Evolutionary conservation across 2,329 filamentous ascomycete species (phyloP).

Genomic region (Geosmithia putterillii): DNA sequence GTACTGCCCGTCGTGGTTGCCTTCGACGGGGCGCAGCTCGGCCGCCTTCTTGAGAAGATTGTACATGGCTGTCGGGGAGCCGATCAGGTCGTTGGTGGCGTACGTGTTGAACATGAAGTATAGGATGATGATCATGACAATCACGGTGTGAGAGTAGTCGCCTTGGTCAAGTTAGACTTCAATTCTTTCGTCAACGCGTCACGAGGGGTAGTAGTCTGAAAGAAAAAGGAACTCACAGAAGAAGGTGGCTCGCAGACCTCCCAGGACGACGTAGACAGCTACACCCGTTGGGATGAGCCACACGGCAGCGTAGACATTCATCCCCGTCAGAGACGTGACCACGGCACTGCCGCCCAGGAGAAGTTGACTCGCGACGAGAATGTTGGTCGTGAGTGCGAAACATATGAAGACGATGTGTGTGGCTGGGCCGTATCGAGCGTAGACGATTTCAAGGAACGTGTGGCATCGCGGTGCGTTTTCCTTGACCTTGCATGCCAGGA

Average conservation of each 20-base stretch:
- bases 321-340: conserved; percentile 29
- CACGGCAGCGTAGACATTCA: conserved; percentile 62
- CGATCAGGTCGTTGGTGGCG: conserved; percentile 54
- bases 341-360: conserved; percentile 66
- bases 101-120: conserved; percentile 75
- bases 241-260: conserved; percentile 79
- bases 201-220: not conserved
- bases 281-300: conserved; percentile 75
- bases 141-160: conserved; percentile 75
- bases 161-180: conserved; percentile 27
- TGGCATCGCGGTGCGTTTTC: conserved; percentile 78
- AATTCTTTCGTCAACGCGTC: not conserved
- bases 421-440: conserved; percentile 61
- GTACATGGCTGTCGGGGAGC: conserved; percentile 62
- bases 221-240: conserved; percentile 53
- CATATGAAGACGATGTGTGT: conserved; percentile 69
- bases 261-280: conserved; percentile 63
- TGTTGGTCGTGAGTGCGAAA: conserved; percentile 75
- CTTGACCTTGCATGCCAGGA: conserved; percentile 82
- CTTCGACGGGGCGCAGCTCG: conserved; percentile 55
- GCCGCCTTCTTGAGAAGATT: conserved; percentile 59
- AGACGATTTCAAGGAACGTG: conserved; percentile 71
- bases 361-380: conserved; percentile 80
- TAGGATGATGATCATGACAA: conserved; percentile 74
- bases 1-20: conserved; percentile 57